Base-by-base conservation (phyloP, 2,329 filamentous ascomycete genomes). In the Gaeumannomyces sp. region DNA sequence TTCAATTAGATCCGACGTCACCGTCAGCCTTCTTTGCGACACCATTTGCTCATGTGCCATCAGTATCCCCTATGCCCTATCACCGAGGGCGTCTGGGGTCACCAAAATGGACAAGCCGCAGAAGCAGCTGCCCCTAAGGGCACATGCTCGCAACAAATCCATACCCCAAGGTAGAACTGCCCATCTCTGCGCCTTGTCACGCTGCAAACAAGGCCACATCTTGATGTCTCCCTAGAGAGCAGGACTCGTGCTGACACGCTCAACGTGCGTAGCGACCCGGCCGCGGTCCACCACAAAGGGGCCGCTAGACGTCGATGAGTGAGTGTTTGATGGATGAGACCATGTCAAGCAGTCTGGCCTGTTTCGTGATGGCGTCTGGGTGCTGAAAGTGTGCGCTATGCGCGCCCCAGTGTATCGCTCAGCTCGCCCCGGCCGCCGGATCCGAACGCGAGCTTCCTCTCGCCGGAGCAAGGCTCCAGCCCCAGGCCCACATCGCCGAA, bases 401-500 rank as follows among this genome's bases (percentile, higher is more conserved):
- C 57, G 25, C 29, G 11, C 13, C 45, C 22, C 53, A 63, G 61
- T 53, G 53, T 63, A n/a, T 63, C 61, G 13, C 61, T 63, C 50
- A 57, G 13, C 29, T 63, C 61, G 31, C 61, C 61, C 28, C 28
- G 53, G n/a, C 45, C 45, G 28, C 28, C 11, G 27, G 61, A 62
- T 25, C 38, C n/a, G 14, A 53, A 27, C 33, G 10, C 38, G 53
- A 35, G 38, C 53, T 57, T 56, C 22, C 61, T 63, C 53, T 57
- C 61, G 61, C 61, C 61, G 14, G 31, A 50, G 38, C 57, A 53
- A 25, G 19, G 33, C 60, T 29, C 33, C n/a, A 50, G 60, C 38
- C n/a, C 50, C 35, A 62, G 60, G 35, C 25, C 38, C 14, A 62
- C 66, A 61, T 33, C 70, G 58, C 67, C 69, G 50, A 27, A 71